Conservation (phyloP, 177 flowering plant species). For the Telopea speciosissima region DNA sequence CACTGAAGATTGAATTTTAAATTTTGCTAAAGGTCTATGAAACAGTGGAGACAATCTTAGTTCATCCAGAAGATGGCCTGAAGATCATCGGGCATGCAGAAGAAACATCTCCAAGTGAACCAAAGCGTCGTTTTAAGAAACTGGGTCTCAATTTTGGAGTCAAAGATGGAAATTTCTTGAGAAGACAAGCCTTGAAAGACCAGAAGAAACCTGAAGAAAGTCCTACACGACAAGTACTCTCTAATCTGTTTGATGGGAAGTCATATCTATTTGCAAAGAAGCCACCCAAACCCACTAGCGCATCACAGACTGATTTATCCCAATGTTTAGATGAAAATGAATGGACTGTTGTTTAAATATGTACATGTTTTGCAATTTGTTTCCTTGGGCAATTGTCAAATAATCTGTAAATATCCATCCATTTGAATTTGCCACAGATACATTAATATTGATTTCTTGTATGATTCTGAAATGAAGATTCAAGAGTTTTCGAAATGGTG, state of each 20-base stretch:
- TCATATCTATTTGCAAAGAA: conserved; percentile 54
- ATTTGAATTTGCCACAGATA: conserved; percentile 3
- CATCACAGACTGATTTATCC: conserved; percentile 22
- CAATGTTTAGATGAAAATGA: conserved; percentile 33
- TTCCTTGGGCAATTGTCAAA: neutral
- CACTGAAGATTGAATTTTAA: conserved; percentile 4
- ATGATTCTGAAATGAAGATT: conserved; percentile 1
- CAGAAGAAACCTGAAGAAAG: conserved; percentile 24
- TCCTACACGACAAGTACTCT: conserved; percentile 26
- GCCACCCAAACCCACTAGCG: conserved; percentile 38
- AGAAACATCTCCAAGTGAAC: conserved; percentile 38
- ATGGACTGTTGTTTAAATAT: conserved; percentile 48
- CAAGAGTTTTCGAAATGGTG: neutral
- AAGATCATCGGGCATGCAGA: conserved; percentile 50
- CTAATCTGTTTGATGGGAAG: conserved; percentile 47
- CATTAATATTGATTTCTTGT: conserved; percentile 1
- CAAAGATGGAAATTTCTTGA: conserved; percentile 34
- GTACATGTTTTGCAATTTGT: neutral
- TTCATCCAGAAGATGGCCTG: conserved; percentile 57
- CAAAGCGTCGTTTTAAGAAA: conserved; percentile 52
- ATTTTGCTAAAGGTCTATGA: conserved; percentile 61
- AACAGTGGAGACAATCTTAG: conserved; percentile 64
- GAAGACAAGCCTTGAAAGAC: conserved; percentile 25
- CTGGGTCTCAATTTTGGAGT: conserved; percentile 50
- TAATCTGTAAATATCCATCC: conserved; percentile 12